Base-by-base conservation (phyloP, 257 asterid species). In the Solanum infundibuliforme region DNA sequence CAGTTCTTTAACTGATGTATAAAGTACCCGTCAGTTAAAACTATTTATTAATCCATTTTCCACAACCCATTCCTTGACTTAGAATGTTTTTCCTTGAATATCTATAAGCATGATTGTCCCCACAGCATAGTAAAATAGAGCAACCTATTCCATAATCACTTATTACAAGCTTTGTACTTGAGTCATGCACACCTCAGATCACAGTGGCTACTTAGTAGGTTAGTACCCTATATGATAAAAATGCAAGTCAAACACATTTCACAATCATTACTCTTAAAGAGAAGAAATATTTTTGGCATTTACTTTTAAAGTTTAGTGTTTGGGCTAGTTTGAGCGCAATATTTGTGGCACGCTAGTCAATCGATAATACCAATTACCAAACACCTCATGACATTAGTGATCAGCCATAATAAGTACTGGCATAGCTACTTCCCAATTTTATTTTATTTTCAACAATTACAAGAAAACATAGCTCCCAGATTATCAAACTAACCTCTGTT, bases 401-500 rank as follows among this genome's bases (percentile, higher is more conserved):
- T 81, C 62, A 81, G 8, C 85, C 69, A 18, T 48, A 18, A 81
- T 10, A 29, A 16, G 18, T 18, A 48, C 31, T 18, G 2, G 85
- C 36, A 82, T 18, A 48, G 27, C 43, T 27, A 0, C 43, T 4
- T 48, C 29, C 10, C 31, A 9, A 27, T 18, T 8, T 81, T 10
- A 41, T 43, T 41, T 36, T 25, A 7, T 8, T 29, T 29, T 82
- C 8, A n/a, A 81, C 25, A 81, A 16, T n/a, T 29, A 29, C 3
- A 29, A 29, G 43, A 31, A 29, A 48, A 5, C 0, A 29, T 5
- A 29, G 86, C 31, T 82, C 10, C 69, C 65, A 83, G 21, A 86
- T 73, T 48, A 76, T 52, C 84, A 32, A 65, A 88, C 95, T 83
- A 87, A 97, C 99, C 98, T 97, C 99, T 32, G 95, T 93, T 87